phyloP scores from a whole-genome alignment of 768 basidiomycete species.

The Pleurotus platypus region DNA sequence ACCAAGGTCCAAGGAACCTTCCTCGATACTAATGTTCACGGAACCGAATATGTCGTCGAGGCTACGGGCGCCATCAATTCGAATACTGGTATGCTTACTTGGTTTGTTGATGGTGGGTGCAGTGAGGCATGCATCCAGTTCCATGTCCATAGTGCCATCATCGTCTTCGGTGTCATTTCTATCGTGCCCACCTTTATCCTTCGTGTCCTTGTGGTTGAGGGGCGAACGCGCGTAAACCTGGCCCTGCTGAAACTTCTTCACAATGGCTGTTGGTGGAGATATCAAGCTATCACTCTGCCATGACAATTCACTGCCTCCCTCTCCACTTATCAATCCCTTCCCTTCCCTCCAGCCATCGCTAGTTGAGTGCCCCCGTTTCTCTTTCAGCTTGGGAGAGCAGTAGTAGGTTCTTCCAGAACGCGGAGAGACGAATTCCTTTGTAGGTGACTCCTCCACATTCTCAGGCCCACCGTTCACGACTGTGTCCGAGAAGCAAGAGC shows the following conservation, averaged over 20 bases:
- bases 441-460: background rate
- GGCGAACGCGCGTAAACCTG: background rate
- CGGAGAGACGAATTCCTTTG: conserved; percentile 1
- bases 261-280: conserved; percentile 1
- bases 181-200: background rate
- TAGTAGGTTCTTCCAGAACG: conserved; percentile 1
- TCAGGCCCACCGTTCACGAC: background rate
- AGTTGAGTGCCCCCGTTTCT: background rate
- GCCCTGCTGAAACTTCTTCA: background rate
- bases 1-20: background rate
- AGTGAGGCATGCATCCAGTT: background rate
- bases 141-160: conserved; percentile 7
- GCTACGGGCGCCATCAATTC: background rate
- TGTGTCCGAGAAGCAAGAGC: conserved; percentile 2
- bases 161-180: background rate
- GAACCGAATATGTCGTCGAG: conserved; percentile 4
- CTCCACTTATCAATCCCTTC: background rate
- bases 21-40: background rate
- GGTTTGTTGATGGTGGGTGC: background rate
- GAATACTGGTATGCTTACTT: background rate
- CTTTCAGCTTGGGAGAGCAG: background rate
- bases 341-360: background rate
- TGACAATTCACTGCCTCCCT: background rate
- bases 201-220: background rate
- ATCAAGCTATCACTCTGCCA: conserved; percentile 7